Conservation (phyloP, 129 eudicot species). For the Smallanthus sonchifolius region DNA sequence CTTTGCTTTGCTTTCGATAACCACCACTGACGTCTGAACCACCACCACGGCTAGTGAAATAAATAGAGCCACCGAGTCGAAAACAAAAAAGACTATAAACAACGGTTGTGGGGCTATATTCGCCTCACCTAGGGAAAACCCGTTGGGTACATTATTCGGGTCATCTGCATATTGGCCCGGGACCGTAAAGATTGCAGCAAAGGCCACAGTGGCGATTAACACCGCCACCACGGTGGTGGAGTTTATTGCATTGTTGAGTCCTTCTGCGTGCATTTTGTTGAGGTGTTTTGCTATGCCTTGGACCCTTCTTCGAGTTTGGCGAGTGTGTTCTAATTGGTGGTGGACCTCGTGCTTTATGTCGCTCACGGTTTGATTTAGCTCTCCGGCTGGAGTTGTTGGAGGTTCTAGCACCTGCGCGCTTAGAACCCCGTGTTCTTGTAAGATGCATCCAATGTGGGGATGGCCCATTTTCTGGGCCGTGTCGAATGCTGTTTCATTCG, state of each 20-base stretch:
- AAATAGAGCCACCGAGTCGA: slow-evolving; percentile 52
- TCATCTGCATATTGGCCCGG: slow-evolving; percentile 94
- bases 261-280: slow-evolving; percentile 85
- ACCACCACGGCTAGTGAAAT: slow-evolving; percentile 62
- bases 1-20: slow-evolving; percentile 57
- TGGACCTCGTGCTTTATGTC: slow-evolving; percentile 97
- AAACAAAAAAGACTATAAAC: slow-evolving; percentile 52
- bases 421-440: slow-evolving; percentile 67
- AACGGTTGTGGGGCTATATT: slow-evolving; percentile 56
- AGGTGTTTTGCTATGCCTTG: slow-evolving; percentile 87
- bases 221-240: slow-evolving; percentile 97
- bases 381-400: slow-evolving; percentile 57
- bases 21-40: slow-evolving; percentile 64
- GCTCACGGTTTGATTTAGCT: slow-evolving; percentile 92
- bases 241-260: slow-evolving; percentile 94
- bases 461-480: slow-evolving; percentile 67
- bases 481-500: slow-evolving; percentile 79
- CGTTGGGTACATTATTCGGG: slow-evolving; percentile 47
- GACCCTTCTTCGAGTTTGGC: slow-evolving; percentile 74
- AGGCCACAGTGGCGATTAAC: slow-evolving; percentile 88
- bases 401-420: slow-evolving; percentile 51
- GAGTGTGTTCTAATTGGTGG: slow-evolving; percentile 84
- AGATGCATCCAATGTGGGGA: slow-evolving; percentile 42
- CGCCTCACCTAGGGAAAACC: slow-evolving; percentile 73
- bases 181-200: slow-evolving; percentile 90